Conservation (phyloP, 1,284 basidiomycete genomes). For the Leccinum insolens region DNA sequence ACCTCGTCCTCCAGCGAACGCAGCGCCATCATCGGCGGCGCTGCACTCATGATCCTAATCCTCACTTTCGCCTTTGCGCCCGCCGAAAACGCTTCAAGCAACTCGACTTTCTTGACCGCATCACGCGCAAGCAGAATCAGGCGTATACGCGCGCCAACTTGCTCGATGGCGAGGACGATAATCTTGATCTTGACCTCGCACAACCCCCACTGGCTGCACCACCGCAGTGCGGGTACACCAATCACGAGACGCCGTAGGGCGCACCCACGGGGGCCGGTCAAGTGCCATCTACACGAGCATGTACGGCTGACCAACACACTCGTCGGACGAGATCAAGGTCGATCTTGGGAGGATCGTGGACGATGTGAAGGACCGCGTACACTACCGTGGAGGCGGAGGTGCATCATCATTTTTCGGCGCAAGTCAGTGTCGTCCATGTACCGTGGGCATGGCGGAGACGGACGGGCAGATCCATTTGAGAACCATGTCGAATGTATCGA, state of each 20-base stretch:
- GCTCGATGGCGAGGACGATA: slow-evolving; percentile 44
- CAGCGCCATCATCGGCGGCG: slow-evolving; percentile 49
- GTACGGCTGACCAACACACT: slow-evolving; percentile 48
- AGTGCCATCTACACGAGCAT: slow-evolving; percentile 29
- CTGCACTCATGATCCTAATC: slow-evolving; percentile 41
- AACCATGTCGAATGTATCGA: slow-evolving; percentile 23
- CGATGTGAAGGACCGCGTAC: slow-evolving; percentile 49
- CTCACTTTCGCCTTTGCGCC: slow-evolving; percentile 43
- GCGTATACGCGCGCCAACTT: slow-evolving; percentile 41
- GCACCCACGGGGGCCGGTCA: neutral
- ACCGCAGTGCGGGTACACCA: slow-evolving; percentile 32
- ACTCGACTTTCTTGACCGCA: slow-evolving; percentile 39
- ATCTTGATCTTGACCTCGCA: slow-evolving; percentile 31
- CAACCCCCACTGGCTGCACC: slow-evolving; percentile 12
- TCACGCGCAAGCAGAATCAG: slow-evolving; percentile 35
- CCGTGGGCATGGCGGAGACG: slow-evolving; percentile 6
- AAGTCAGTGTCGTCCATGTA: slow-evolving; percentile 29
- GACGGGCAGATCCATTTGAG: slow-evolving; percentile 18
- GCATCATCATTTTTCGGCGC: slow-evolving; percentile 23
- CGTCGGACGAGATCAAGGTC: slow-evolving; percentile 36
- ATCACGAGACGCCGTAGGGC: slow-evolving; percentile 33
- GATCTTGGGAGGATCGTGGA: slow-evolving; percentile 32
- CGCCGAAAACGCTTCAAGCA: slow-evolving; percentile 45
- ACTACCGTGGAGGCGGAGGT: neutral
- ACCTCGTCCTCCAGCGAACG: slow-evolving; percentile 24